Percentiles rank a stretch among this genome's conserved stretches.
These are phyloP conservation scores for Fomes fomentarius DNA, from an alignment of 1,284 basidiomycete species.

Conservation along the genomic window DNA sequence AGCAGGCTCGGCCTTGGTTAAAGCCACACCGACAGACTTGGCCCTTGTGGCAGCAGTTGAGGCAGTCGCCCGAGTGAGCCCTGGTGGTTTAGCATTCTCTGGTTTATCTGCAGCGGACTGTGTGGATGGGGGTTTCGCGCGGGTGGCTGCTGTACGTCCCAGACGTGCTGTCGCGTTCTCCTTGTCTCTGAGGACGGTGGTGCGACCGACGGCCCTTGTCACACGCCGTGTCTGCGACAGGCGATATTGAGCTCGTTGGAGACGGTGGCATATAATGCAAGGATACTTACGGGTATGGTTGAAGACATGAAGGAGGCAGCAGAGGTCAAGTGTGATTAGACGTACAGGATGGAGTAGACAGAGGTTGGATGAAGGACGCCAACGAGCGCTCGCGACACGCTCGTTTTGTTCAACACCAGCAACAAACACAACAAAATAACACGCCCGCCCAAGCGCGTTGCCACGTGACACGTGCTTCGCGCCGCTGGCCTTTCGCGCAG, in stretches of 20 bases:
- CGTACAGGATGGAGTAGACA: conserved; percentile 28
- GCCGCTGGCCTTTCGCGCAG: neutral
- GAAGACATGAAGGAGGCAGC: conserved; percentile 36
- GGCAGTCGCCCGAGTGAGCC: conserved; percentile 32
- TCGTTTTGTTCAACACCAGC: conserved; percentile 39
- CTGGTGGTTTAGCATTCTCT: conserved; percentile 36
- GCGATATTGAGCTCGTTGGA: neutral
- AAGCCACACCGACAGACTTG: conserved; percentile 31
- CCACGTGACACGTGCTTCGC: conserved; percentile 27
- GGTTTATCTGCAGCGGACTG: conserved; percentile 42
- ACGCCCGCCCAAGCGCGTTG: conserved; percentile 29
- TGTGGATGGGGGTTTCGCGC: conserved; percentile 57
- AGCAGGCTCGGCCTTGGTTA: conserved; percentile 43
- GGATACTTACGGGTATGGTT: conserved; percentile 36
- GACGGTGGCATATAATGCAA: neutral
- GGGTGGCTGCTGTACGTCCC: conserved; percentile 52
- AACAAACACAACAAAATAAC: conserved; percentile 37
- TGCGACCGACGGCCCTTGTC: conserved; percentile 52
- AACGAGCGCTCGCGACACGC: conserved; percentile 17
- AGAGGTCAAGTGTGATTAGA: conserved; percentile 21
- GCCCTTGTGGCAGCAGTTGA: conserved; percentile 43
- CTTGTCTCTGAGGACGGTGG: conserved; percentile 57
- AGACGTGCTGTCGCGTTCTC: conserved; percentile 61
- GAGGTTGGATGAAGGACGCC: conserved; percentile 25
- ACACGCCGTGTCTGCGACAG: conserved; percentile 55